Evolutionary conservation across 495 filamentous ascomycete species (phyloP), one percentile per base, ranked within the genome.

Genomic region (Aspergillus affinis): DNA sequence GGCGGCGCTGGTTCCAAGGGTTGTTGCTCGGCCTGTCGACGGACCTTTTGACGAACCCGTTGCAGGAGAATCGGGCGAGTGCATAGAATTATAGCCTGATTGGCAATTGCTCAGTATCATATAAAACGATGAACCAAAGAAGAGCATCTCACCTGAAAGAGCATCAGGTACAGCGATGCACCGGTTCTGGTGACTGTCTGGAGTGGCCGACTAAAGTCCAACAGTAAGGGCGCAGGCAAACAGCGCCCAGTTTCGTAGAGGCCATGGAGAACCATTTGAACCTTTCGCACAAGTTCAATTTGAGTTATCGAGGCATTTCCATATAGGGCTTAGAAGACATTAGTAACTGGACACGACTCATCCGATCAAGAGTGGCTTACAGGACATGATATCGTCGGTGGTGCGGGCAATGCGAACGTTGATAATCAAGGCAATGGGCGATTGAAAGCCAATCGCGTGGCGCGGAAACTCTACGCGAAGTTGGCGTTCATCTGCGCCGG

Each of bases 321-420:
- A 45, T 69, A 69, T 30, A 69, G 27, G 20, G 61, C 66, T 69
- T 9, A 27, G 20, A 7, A 19, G 6, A 7, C 6, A 36, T 57
- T 21, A 61, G 48, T 27, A 0, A 9, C 4, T 2, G 12, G 13
- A 0, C 20, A 51, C 48, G n/a, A 17, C n/a, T 5, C 9, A 51
- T 17, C n/a, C 32, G 12, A 26, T 15, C 0, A 21, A 3, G 15
- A 3, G 15, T n/a, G 15, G 46, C 66, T 54, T 57, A 69, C 66
- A 64, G 0, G 63, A 66, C 63, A 66, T 69, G 20, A 69, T 66
- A 13, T 64, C 58, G 49, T 69, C 66, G 4, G 66, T 69, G 12
- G 63, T 58, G 36, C 66, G 66, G 12, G 66, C 66, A 26, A 69
- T 69, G 10, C 63, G 63, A 5, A 69, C 61, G 26, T 69, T 69